Evolutionary conservation across 2,329 filamentous ascomycete species (phyloP).

Genomic region (Sordariomycetes sp.): DNA sequence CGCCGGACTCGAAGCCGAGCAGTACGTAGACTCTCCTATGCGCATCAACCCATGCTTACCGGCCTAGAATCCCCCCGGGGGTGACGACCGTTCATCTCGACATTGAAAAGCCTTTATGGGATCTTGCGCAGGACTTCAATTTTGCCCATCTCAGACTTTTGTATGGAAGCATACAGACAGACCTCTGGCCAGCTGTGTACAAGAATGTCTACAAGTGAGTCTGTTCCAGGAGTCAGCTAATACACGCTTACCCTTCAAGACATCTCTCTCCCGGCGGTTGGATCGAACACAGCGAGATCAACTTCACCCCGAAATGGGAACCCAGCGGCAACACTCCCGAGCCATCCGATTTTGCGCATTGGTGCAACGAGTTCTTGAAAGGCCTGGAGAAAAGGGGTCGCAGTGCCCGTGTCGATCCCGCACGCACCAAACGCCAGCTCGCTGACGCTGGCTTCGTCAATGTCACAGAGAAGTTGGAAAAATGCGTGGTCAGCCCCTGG

Average conservation of each 20-base stretch:
- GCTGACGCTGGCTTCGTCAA: constrained; percentile 69
- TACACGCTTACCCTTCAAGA: too few relatives aligned
- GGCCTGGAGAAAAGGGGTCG: constrained; percentile 58
- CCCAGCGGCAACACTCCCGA: constrained; percentile 46
- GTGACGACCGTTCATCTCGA: constrained; percentile 50
- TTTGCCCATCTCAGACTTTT: constrained; percentile 77
- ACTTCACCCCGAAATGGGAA: constrained; percentile 67
- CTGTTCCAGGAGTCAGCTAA: too few relatives aligned
- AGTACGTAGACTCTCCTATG: constrained; percentile 17
- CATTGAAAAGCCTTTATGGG: constrained; percentile 65
- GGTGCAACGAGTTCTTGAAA: constrained; percentile 59
- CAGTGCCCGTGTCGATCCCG: constrained; percentile 50
- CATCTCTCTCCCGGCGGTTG: constrained; percentile 72
- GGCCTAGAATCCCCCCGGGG: constrained; percentile 61
- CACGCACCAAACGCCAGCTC: constrained; percentile 48
- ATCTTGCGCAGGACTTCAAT: constrained; percentile 64
- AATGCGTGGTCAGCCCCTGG: constrained; percentile 69
- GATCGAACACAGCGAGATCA: constrained; percentile 85
- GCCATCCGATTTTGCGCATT: constrained; percentile 51
- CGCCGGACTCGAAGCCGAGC: constrained; percentile 27
- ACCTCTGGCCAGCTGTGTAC: constrained; percentile 65
- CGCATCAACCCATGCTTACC: constrained; percentile 9
- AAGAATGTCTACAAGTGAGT: constrained; percentile 55
- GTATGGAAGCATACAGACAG: constrained; percentile 62
- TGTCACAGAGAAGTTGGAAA: constrained; percentile 60